Evolutionary conservation across 345 rosid species (phyloP), one percentile per base, ranked within the genome.

Genomic region (Combretum micranthum): DNA sequence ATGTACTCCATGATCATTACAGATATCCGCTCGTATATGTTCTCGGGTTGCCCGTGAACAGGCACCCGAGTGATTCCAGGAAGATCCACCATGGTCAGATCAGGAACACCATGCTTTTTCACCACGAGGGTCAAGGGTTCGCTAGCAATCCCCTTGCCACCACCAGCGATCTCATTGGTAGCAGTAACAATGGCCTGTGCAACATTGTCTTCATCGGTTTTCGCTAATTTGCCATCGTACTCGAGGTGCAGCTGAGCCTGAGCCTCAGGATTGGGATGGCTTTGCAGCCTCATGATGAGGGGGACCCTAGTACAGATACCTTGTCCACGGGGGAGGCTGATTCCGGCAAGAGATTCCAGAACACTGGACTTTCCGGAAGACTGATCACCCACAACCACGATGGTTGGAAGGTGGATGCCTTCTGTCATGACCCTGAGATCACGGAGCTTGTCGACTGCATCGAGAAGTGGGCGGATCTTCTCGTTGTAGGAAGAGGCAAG

Each of bases 231-330:
- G 20, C 64, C 72, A 4, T 74, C 16, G 42, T 53, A 77, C 64
- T 77, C 76, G 50, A 77, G 64, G 48, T 22, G 69, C 43, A 80
- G 64, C 68, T 66, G 71, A 0, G 88, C 32, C 32, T 3, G 32
- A 25, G 32, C 69, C 3, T 45, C 57, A 2, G 64, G 54, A 18
- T 9, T n/a, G 0, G 39, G 8, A 20, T 65, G 61, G 42, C 61
- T 50, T 37, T 83, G 83, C 19, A 79, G 76, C 64, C 85, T 68
- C 83, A 83, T 77, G 13, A 83, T 63, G 25, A 80, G 80, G 11
- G 85, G 88, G 1, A 77, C 83, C 46, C 85, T 57, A 6, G 88
- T 83, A 59, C 85, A 80, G 2, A 75, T 83, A 0, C 80, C 83
- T 39, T 68, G 76, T 2, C 74, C 72, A 0, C 79, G 53, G 12